Conservation (phyloP, 2,329 filamentous ascomycete genomes). For the Penicillium sp. region DNA sequence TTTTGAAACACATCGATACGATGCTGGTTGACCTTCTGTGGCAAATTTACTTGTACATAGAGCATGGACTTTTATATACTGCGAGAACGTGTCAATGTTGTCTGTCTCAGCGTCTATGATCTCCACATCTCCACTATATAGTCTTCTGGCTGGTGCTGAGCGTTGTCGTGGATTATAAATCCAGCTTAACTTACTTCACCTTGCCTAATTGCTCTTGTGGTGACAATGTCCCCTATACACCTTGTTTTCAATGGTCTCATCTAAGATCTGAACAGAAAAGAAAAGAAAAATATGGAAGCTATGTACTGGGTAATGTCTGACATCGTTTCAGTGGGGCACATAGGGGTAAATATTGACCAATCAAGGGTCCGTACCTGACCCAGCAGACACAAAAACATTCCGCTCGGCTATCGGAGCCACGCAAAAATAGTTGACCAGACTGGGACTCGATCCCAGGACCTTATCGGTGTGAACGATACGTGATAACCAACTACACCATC, state of each 20-base stretch:
- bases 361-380: neutral
- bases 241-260: too few species aligned
- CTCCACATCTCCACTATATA: neutral
- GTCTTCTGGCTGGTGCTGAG: neutral
- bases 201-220: too few species aligned
- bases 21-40: neutral
- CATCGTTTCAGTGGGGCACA: neutral
- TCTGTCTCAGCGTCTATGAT: neutral
- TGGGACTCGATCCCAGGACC: constrained; percentile 31
- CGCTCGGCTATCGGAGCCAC: neutral
- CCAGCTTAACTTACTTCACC: too few species aligned
- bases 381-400: neutral
- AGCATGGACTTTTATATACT: neutral
- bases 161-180: neutral
- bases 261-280: neutral
- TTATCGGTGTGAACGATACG: constrained; percentile 37
- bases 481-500: constrained; percentile 36
- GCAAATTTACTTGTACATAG: neutral
- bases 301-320: too few species aligned
- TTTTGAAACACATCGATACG: neutral
- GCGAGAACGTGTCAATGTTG: neutral
- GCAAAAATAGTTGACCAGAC: constrained; percentile 12
- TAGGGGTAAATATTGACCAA: neutral
- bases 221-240: too few species aligned
- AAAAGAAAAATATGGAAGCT: neutral